A percentile compares a stretch with the other conserved stretches of the same genome.
Evolutionary conservation across 805 yeast genomes (phyloP).

Genomic region (Kuraishia ogatae): DNA sequence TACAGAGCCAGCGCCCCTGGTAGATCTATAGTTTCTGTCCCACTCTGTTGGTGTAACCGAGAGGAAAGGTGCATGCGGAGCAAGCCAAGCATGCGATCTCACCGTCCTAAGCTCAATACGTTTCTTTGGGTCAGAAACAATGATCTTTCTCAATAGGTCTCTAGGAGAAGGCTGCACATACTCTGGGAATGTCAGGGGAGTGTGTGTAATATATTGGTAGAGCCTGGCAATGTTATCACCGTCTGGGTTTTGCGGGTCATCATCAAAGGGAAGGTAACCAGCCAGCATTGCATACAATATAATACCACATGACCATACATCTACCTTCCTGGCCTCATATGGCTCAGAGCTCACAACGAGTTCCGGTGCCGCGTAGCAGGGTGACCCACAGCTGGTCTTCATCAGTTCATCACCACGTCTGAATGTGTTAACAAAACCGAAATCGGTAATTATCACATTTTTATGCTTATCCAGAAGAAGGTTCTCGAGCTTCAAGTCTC

Average conservation of each 20-base stretch:
- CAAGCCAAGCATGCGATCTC: slow-evolving; percentile 79
- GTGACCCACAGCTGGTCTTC: slow-evolving; percentile 95
- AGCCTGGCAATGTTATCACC: slow-evolving; percentile 88
- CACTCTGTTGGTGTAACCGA: slow-evolving; percentile 84
- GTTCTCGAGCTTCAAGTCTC: slow-evolving; percentile 72
- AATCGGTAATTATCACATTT: slow-evolving; percentile 81
- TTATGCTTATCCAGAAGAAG: slow-evolving; percentile 75
- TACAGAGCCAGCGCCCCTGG: slow-evolving; percentile 14
- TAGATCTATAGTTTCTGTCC: slow-evolving; percentile 55
- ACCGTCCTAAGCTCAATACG: slow-evolving; percentile 65
- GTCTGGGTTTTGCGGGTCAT: slow-evolving; percentile 93
- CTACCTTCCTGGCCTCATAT: slow-evolving; percentile 89
- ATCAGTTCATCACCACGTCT: slow-evolving; percentile 58
- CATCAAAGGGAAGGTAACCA: slow-evolving; percentile 95
- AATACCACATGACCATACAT: slow-evolving; percentile 96
- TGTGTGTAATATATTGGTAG: slow-evolving; percentile 84
- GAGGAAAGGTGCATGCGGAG: slow-evolving; percentile 75
- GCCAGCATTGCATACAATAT: slow-evolving; percentile 94
- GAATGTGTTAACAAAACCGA: slow-evolving; percentile 92
- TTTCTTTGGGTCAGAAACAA: slow-evolving; percentile 76
- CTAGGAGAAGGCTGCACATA: slow-evolving; percentile 85
- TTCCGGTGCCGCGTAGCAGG: slow-evolving; percentile 98
- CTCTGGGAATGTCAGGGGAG: slow-evolving; percentile 93
- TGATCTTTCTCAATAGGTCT: slow-evolving; percentile 76
- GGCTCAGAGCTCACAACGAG: slow-evolving; percentile 80